These are phyloP conservation scores for Babesia ovis DNA, from an alignment of 169 alveolate genomes.

Conservation along the genomic window DNA sequence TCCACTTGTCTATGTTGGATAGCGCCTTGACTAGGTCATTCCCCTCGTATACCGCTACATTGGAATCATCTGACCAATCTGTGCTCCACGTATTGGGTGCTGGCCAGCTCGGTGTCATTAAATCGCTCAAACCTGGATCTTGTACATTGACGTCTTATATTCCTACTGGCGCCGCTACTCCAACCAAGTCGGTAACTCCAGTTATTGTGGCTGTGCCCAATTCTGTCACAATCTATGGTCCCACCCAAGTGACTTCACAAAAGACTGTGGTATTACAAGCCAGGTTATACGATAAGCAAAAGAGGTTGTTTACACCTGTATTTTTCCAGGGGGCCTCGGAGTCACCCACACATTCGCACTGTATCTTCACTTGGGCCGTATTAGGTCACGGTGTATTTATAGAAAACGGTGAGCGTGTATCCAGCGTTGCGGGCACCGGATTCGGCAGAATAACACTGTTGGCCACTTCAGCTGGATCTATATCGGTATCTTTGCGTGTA, in stretches of 20 bases:
- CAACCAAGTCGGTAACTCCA: slow-evolving; percentile 13
- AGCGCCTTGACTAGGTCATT: slow-evolving; percentile 2
- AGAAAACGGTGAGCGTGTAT: slow-evolving; percentile 10
- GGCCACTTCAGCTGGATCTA: slow-evolving; percentile 17
- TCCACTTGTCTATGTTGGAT: slow-evolving; percentile 28
- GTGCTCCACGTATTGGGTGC: not conserved
- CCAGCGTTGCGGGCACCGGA: slow-evolving; percentile 22
- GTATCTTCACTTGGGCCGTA: slow-evolving; percentile 23
- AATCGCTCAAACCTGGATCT: slow-evolving; percentile 6
- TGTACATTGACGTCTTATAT: slow-evolving; percentile 31
- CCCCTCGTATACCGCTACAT: not conserved
- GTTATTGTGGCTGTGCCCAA: slow-evolving; percentile 23
- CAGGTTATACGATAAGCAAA: not conserved
- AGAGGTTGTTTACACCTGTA: slow-evolving; percentile 16
- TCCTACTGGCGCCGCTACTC: slow-evolving; percentile 3
- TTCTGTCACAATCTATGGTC: slow-evolving; percentile 5
- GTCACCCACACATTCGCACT: slow-evolving; percentile 7
- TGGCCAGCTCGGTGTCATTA: slow-evolving; percentile 9
- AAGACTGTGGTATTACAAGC: slow-evolving; percentile 15
- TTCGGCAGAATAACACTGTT: slow-evolving; percentile 5
- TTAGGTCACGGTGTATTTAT: slow-evolving; percentile 22
- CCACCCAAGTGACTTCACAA: not conserved
- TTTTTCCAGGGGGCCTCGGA: slow-evolving; percentile 17
- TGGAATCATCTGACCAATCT: slow-evolving; percentile 16
- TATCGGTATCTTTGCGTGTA: slow-evolving; percentile 11